Evolutionary conservation across 2,329 filamentous ascomycete genomes (phyloP).

Genomic region (Apiospora aurea): DNA sequence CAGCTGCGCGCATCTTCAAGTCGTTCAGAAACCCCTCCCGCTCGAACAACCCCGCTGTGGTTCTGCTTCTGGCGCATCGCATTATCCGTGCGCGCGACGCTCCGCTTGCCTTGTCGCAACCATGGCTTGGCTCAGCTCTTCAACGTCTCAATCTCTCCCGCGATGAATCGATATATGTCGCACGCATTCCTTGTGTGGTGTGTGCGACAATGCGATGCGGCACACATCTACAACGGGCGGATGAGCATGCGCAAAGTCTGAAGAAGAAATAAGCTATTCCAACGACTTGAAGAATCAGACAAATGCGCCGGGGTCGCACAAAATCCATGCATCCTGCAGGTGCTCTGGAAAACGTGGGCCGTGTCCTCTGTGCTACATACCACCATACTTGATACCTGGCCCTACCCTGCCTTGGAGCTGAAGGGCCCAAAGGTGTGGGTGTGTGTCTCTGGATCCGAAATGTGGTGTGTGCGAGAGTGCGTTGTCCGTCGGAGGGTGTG

Average conservation of each 20-base stretch:
- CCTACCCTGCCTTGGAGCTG: constrained; percentile 1
- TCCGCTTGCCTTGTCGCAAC: constrained; percentile 18
- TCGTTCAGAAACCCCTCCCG: not conserved
- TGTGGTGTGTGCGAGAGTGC: constrained; percentile 4
- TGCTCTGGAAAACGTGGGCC: constrained; percentile 21
- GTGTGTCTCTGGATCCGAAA: not conserved
- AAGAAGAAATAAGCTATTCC: constrained; percentile 14
- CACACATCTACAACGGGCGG: not conserved
- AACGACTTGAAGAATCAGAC: constrained; percentile 8
- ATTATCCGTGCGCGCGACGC: constrained; percentile 18
- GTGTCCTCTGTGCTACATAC: constrained; percentile 12
- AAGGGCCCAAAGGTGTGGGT: constrained; percentile 11
- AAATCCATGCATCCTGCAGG: constrained; percentile 22
- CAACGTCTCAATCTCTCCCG: not conserved
- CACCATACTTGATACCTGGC: not conserved
- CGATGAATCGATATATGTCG: not conserved
- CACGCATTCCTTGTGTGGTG: not conserved
- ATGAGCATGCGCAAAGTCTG: not conserved
- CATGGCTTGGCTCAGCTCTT: not conserved
- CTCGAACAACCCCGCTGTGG: constrained; percentile 10
- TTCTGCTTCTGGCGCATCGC: not conserved
- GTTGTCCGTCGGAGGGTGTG: constrained; percentile 2
- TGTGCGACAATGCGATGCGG: constrained; percentile 8
- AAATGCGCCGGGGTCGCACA: constrained; percentile 11
- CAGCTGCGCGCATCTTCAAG: constrained; percentile 1